These are phyloP conservation scores for Aspergillus tubingensis DNA, from an alignment of 2,329 filamentous ascomycete species.

Conservation along the genomic window DNA sequence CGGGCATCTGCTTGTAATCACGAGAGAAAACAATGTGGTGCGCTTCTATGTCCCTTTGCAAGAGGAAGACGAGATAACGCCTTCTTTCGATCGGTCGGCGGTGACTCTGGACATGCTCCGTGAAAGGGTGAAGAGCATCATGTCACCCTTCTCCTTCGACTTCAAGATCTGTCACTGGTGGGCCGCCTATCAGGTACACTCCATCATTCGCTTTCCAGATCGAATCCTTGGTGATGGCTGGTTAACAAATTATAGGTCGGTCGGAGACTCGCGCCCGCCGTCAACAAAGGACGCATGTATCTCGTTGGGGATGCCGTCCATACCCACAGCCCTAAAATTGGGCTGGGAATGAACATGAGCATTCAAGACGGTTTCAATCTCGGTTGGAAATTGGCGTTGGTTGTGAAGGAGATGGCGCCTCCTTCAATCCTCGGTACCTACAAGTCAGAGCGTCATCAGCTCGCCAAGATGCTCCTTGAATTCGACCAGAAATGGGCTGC, in stretches of 20 bases:
- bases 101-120: constrained; percentile 12
- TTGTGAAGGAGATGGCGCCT: constrained; percentile 43
- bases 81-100: constrained; percentile 10
- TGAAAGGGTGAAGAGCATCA: constrained; percentile 7
- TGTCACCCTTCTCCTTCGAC: constrained; percentile 9
- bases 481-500: constrained; percentile 52
- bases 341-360: constrained; percentile 33
- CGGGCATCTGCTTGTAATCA: constrained; percentile 64
- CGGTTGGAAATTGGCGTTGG: constrained; percentile 56
- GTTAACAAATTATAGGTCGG: constrained; percentile 5
- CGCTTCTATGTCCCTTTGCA: constrained; percentile 15
- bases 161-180: constrained; percentile 19
- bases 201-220: not conserved
- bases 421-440: constrained; percentile 52
- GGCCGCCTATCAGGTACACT: constrained; percentile 13
- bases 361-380: constrained; percentile 56
- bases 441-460: constrained; percentile 54
- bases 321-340: constrained; percentile 16
- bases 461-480: constrained; percentile 66
- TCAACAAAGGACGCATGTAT: constrained; percentile 14
- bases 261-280: constrained; percentile 11
- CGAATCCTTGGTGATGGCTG: not conserved
- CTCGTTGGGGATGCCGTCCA: constrained; percentile 15
- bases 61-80: not conserved
- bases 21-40: constrained; percentile 53